These are phyloP conservation scores for Aspergillus arachidicola DNA, from an alignment of 2,329 filamentous ascomycete species.

Conservation along the genomic window DNA sequence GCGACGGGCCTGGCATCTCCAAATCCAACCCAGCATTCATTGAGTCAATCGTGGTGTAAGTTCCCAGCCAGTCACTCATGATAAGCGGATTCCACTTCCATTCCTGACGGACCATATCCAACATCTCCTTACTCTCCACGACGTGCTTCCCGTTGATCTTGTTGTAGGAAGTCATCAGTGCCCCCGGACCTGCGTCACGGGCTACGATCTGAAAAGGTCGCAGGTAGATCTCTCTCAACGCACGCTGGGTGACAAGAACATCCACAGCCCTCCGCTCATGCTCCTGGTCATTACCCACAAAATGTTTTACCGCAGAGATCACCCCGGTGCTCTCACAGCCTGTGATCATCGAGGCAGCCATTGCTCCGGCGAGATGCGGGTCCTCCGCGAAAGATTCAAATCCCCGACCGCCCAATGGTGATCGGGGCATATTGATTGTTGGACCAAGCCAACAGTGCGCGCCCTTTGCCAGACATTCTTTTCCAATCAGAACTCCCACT, in stretches of 20 bases:
- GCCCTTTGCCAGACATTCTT: constrained; percentile 64
- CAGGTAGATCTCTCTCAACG: constrained; percentile 61
- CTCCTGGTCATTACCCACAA: constrained; percentile 39
- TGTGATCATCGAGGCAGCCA: constrained; percentile 49
- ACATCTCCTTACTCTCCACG: constrained; percentile 28
- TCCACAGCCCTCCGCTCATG: constrained; percentile 34
- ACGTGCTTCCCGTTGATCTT: constrained; percentile 50
- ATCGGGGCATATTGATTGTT: constrained; percentile 65
- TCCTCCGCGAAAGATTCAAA: constrained; percentile 33
- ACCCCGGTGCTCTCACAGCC: constrained; percentile 70
- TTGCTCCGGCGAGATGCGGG: constrained; percentile 24
- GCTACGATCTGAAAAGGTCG: constrained; percentile 61
- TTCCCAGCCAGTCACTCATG: constrained; percentile 37
- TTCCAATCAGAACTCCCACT: constrained; percentile 66
- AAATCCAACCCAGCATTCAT: constrained; percentile 30
- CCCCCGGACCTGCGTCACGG: constrained; percentile 53
- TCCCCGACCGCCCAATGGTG: constrained; percentile 42
- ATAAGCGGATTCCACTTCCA: constrained; percentile 38
- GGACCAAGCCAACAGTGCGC: constrained; percentile 63
- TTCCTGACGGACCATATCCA: constrained; percentile 36
- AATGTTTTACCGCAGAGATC: constrained; percentile 71
- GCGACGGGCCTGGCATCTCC: constrained; percentile 28
- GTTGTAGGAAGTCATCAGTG: constrained; percentile 59
- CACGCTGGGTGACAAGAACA: constrained; percentile 44
- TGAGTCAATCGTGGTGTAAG: constrained; percentile 22